Base-by-base conservation (phyloP, 2,329 filamentous ascomycete species). In the Rosellinia necatrix region DNA sequence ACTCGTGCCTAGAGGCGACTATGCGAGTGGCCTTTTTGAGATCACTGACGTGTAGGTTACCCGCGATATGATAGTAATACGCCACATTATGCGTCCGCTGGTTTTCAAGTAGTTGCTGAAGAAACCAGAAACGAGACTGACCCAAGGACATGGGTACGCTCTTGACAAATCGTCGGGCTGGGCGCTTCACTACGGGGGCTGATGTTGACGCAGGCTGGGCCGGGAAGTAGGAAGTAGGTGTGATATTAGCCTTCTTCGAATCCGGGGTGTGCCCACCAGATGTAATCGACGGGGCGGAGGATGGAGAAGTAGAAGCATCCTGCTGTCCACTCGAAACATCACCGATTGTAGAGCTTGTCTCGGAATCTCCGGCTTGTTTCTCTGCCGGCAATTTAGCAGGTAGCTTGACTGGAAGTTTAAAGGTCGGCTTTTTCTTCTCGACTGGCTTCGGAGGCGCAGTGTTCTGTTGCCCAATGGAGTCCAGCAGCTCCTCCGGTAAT, bases 81-180 rank as follows among this genome's bases (percentile, higher is more conserved):
- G 74, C 68, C 27, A 76, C 67, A 55, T 81, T 80, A 50, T 72
- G 74, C 1, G 72, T 70, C 0, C 70, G 74, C 15, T 64, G 63
- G 49, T 80, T 70, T 4, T 74, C 58, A 7, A 76, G 17, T 4
- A 65, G 68, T 8, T 60, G 59, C 6, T 56, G 56, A 2, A 74
- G 55, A 50, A 76, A 73, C 73, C 74, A 79, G 53, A 77, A 75
- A 2, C 75, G 65, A 0, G 70, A 69, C 59, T 78, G 75, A 6
- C 61, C 70, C 21, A 71, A 69, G 2, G 76, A 74, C 3, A 60
- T 43, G 2, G 43, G 49, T 3, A 37, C 49, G 27, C 27, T 54
- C 63, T 78, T 72, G 21, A 52, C 61, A 58, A 64, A 6, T 48
- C n/a, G 35, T 38, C 27, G 42, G 15, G 43, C n/a, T 12, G 12